Percentiles rank a stretch among this genome's conserved stretches.
Evolutionary conservation across 139 green algal species (phyloP).

Genomic region (Zygnema circumcarinatum): DNA sequence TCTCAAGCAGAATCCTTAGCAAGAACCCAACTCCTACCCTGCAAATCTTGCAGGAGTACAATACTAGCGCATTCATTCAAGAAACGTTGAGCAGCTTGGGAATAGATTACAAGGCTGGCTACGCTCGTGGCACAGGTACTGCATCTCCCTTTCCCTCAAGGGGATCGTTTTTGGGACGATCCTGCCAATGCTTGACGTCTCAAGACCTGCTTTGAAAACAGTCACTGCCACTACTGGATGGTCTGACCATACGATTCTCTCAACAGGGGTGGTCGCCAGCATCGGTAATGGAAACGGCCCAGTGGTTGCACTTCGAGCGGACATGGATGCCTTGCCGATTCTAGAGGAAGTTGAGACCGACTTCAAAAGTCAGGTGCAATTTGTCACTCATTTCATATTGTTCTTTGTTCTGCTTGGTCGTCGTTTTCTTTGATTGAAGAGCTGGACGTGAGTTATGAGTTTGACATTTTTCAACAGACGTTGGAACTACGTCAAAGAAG

Average conservation of each 20-base stretch:
- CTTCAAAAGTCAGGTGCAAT: slow-evolving; percentile 18
- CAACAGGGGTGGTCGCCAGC: slow-evolving; percentile 78
- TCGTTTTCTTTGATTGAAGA: too few relatives aligned
- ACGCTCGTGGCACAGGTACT: slow-evolving; percentile 11
- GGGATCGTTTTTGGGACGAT: slow-evolving; percentile 4
- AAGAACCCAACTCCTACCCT: too few relatives aligned
- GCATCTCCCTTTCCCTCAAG: neutral
- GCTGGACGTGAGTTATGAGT: too few relatives aligned
- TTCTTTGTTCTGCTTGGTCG: too few relatives aligned
- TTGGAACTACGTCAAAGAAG: too few relatives aligned
- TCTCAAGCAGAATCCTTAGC: too few relatives aligned
- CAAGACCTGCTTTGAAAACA: too few relatives aligned
- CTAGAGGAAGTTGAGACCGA: slow-evolving; percentile 1
- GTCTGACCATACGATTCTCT: too few relatives aligned
- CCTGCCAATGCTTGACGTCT: too few relatives aligned
- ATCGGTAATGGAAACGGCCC: slow-evolving; percentile 71
- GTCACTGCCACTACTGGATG: too few relatives aligned
- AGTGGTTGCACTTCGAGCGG: slow-evolving; percentile 79
- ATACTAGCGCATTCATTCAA: slow-evolving; percentile 23
- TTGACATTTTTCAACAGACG: too few relatives aligned
- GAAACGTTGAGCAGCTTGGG: slow-evolving; percentile 12
- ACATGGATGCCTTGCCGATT: slow-evolving; percentile 87
- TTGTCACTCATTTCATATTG: too few relatives aligned
- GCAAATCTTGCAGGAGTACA: neutral
- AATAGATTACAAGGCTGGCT: slow-evolving; percentile 14